Evolutionary conservation across 2,329 filamentous ascomycete genomes (phyloP).

Genomic region (Pseudogymnoascus sp.): DNA sequence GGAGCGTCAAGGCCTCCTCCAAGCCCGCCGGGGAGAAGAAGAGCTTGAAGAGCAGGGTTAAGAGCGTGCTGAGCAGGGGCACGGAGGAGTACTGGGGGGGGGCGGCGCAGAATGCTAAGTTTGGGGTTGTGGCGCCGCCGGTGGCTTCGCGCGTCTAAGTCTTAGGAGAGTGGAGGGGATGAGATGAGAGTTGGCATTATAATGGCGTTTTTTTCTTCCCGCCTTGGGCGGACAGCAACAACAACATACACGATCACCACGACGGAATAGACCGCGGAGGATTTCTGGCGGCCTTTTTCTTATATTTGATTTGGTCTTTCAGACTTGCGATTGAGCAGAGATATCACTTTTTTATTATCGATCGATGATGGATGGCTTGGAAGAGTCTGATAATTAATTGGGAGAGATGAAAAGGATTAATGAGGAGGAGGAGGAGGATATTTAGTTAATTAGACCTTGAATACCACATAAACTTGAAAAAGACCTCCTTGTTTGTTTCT

Average conservation of each 20-base stretch:
- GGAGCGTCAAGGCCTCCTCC: background rate
- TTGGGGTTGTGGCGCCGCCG: background rate
- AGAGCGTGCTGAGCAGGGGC: background rate
- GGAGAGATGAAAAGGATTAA: background rate
- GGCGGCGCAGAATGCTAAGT: background rate
- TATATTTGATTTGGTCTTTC: background rate
- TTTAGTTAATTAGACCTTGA: background rate
- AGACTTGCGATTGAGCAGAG: background rate
- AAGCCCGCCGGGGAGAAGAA: background rate
- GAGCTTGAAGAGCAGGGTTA: background rate
- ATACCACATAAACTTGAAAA: background rate
- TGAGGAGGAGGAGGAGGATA: background rate
- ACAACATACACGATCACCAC: background rate
- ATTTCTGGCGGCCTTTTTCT: background rate
- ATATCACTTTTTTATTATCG: background rate
- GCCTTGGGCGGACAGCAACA: too few species aligned
- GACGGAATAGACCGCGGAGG: background rate
- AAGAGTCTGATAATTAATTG: constrained; percentile 5
- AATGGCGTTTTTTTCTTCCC: background rate
- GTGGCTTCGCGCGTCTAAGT: background rate
- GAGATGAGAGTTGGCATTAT: background rate
- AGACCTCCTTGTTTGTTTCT: background rate
- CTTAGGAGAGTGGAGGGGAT: background rate
- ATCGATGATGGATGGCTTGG: background rate
- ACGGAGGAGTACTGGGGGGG: background rate